These are phyloP conservation scores for Poa pratensis DNA, from an alignment of 176 grass and related monocot genomes.

Conservation along the genomic window DNA sequence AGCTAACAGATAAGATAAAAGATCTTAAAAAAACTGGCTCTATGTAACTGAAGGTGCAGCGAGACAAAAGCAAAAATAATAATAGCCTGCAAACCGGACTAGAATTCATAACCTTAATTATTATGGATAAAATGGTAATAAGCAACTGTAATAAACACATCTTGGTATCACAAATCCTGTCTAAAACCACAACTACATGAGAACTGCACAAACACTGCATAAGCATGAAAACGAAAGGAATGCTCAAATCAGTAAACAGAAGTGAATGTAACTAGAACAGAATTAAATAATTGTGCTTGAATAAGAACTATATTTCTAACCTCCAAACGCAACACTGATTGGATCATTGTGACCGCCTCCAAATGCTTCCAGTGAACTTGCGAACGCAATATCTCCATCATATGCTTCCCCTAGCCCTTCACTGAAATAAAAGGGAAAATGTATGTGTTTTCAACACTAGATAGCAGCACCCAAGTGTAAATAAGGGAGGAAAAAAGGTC, in stretches of 20 bases:
- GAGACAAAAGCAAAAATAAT: background rate
- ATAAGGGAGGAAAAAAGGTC: background rate
- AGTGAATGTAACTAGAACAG: background rate
- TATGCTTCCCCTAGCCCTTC: constrained; percentile 32
- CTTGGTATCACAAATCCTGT: background rate
- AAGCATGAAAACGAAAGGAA: background rate
- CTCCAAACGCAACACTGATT: constrained; percentile 26
- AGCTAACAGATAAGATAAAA: background rate
- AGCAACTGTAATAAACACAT: background rate
- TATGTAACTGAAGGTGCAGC: background rate
- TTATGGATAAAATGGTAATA: background rate
- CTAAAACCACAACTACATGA: background rate
- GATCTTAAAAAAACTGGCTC: background rate
- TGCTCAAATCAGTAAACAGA: background rate
- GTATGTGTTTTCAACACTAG: background rate
- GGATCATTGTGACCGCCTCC: constrained; percentile 26
- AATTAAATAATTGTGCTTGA: background rate
- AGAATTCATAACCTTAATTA: background rate
- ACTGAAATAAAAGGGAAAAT: background rate
- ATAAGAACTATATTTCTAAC: constrained; percentile 9
- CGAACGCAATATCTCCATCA: constrained; percentile 18
- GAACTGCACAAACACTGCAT: background rate
- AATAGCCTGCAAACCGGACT: background rate
- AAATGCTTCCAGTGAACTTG: constrained; percentile 32
- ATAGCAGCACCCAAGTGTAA: background rate